Percentiles rank a stretch among this genome's conserved stretches.
Evolutionary conservation across 306 rosid species (phyloP).

Genomic region (Dalbergia oliveri): DNA sequence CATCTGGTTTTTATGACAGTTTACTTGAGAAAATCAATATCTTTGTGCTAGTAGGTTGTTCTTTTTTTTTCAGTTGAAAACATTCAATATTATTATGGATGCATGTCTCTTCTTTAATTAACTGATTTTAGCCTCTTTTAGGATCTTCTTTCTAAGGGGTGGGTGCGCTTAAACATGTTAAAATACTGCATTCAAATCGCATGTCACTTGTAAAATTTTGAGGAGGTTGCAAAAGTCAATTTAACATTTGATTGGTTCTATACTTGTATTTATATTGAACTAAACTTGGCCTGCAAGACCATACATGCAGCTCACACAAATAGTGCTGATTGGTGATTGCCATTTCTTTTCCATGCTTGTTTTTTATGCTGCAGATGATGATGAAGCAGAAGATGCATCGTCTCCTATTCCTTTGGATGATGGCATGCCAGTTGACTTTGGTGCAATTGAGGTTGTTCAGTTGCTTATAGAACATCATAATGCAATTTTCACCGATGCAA

Average conservation of each 20-base stretch:
- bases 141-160: neutral
- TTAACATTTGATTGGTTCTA: neutral
- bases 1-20: neutral
- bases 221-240: conserved; percentile 11
- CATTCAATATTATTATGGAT: neutral
- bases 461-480: conserved; percentile 95
- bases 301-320: conserved; percentile 12
- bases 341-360: conserved; percentile 18
- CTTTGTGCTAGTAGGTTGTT: neutral
- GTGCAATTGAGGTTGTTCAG: conserved; percentile 92
- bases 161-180: conserved; percentile 4
- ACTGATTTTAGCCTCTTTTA: conserved; percentile 4
- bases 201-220: neutral
- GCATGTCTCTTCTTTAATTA: neutral
- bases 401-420: conserved; percentile 96
- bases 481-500: conserved; percentile 92
- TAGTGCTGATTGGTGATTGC: conserved; percentile 24
- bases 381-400: conserved; percentile 70
- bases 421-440: conserved; percentile 78
- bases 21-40: neutral
- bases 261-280: conserved; percentile 13
- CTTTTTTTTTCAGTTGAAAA: neutral
- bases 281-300: conserved; percentile 9
- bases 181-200: conserved; percentile 23
- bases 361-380: conserved; percentile 67